phyloP scores from a whole-genome alignment of 176 grass and related monocot genomes.

The Guadua angustifolia region DNA sequence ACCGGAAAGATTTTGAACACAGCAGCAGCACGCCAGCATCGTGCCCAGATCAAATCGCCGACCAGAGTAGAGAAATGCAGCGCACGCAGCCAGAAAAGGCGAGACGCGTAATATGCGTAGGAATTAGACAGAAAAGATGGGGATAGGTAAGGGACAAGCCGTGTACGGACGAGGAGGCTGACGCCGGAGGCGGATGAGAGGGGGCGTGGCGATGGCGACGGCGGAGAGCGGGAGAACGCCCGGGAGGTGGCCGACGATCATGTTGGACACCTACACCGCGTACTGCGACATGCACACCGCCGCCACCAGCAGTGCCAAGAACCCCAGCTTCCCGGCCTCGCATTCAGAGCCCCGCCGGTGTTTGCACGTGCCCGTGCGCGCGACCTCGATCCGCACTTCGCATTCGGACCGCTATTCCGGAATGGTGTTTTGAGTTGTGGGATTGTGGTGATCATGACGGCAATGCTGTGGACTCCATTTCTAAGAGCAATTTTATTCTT shows the following conservation, averaged over 20 bases:
- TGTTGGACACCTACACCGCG: conserved; percentile 74
- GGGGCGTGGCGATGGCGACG: conserved; percentile 71
- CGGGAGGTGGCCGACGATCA: conserved; percentile 84
- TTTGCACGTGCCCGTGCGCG: too few relatives aligned
- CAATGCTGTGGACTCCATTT: too few relatives aligned
- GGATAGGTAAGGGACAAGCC: not conserved
- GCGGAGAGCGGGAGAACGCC: conserved; percentile 74
- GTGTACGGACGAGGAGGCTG: conserved; percentile 79
- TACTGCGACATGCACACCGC: conserved; percentile 53
- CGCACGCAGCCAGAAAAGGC: not conserved
- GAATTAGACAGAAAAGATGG: not conserved
- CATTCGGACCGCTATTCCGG: too few relatives aligned
- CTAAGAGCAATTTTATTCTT: too few relatives aligned
- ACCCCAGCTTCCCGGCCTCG: conserved; percentile 45
- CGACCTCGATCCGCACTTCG: too few relatives aligned
- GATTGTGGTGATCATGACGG: too few relatives aligned
- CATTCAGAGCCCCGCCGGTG: too few relatives aligned
- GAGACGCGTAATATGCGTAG: not conserved
- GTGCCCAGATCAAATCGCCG: not conserved
- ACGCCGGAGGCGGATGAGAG: conserved; percentile 75
- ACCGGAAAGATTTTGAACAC: too few relatives aligned
- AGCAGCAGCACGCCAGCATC: too few relatives aligned
- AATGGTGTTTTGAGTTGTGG: too few relatives aligned
- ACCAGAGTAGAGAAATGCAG: not conserved
- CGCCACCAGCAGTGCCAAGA: conserved; percentile 63